Conservation (phyloP, 148 eudicot genomes). For the Fagopyrum homotropicum region DNA sequence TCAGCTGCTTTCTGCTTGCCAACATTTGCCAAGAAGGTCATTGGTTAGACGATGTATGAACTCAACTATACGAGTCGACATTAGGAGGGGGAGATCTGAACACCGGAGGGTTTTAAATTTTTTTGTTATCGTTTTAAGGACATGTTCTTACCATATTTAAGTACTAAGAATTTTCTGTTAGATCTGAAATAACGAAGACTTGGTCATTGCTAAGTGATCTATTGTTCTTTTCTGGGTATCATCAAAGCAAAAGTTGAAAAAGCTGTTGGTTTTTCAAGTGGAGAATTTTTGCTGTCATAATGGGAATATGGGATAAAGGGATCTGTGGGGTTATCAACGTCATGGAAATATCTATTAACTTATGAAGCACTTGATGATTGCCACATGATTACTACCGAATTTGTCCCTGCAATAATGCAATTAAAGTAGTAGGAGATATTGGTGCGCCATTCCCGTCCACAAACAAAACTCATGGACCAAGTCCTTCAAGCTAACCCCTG, state of each 20-base stretch:
- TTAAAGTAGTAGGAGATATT: no score
- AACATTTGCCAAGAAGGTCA: constrained; percentile 11
- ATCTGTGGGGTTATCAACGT: not conserved
- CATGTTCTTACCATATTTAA: not conserved
- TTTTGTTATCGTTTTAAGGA: not conserved
- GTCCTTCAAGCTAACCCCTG: no score
- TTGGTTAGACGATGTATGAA: not conserved
- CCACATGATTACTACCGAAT: not conserved
- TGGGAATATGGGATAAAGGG: not conserved
- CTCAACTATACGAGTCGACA: not conserved
- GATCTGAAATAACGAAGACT: constrained; percentile 1
- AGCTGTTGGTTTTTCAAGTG: not conserved
- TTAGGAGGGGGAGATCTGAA: no score
- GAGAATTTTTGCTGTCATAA: not conserved
- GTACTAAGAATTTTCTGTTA: not conserved
- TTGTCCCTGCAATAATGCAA: no score
- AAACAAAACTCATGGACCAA: no score
- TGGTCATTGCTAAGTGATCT: not conserved
- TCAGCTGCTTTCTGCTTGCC: constrained; percentile 14
- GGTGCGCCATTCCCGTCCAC: no score
- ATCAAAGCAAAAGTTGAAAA: not conserved
- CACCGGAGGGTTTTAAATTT: not conserved
- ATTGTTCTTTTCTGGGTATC: not conserved
- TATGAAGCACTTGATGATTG: no score
- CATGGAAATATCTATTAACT: not conserved